phyloP scores from a whole-genome alignment of 192 early-diverging fungal species.

The Umbelopsis sp. region DNA sequence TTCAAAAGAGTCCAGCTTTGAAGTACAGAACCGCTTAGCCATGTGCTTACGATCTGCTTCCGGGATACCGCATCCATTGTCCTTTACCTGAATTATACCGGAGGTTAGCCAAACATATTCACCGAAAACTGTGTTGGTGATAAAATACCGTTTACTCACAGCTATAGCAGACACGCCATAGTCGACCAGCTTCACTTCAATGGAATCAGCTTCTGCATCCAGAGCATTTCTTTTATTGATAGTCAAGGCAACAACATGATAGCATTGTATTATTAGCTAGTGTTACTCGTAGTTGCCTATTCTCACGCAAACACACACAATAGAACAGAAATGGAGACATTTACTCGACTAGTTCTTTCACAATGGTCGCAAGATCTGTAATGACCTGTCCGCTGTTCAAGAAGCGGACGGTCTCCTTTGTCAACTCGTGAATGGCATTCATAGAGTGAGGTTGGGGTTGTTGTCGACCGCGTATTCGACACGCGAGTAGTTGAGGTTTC shows the following conservation, averaged over 20 bases:
- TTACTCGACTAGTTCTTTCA: conserved; percentile 48
- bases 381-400: conserved; percentile 48
- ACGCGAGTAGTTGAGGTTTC: no score
- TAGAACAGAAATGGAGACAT: background rate
- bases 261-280: background rate
- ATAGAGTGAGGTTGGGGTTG: background rate
- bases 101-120: no score
- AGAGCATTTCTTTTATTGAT: conserved; percentile 37
- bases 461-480: no score
- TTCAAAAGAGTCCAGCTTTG: conserved; percentile 41
- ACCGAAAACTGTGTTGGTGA: no score
- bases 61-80: conserved; percentile 44
- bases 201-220: conserved; percentile 40
- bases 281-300: background rate
- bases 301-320: background rate
- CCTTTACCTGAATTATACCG: conserved; percentile 33
- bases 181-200: conserved; percentile 39
- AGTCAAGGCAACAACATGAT: background rate
- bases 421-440: conserved; percentile 29
- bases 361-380: conserved; percentile 32
- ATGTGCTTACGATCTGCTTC: conserved; percentile 35
- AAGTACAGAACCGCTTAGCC: conserved; percentile 42
- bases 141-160: conserved; percentile 19
- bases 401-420: conserved; percentile 29
- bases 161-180: conserved; percentile 39